A percentile compares a stretch with the other conserved stretches of the same genome.
These are phyloP conservation scores for Nicotiana otophora DNA, from an alignment of 257 asterid genomes.

Conservation along the genomic window DNA sequence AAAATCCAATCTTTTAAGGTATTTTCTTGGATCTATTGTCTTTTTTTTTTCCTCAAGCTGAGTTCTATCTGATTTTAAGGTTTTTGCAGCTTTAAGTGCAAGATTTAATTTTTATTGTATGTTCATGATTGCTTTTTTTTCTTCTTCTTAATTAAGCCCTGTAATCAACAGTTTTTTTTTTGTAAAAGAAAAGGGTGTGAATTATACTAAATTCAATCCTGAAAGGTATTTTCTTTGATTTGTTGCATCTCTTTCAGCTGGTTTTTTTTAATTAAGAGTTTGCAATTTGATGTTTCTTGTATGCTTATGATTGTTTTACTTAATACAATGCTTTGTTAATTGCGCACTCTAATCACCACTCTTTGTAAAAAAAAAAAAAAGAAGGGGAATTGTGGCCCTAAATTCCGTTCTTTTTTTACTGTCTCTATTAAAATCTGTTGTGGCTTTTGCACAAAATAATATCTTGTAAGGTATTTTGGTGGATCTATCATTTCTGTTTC, in stretches of 20 bases:
- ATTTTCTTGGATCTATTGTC: not conserved
- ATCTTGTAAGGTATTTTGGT: not conserved
- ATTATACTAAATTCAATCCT: not conserved
- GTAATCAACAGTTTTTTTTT: not conserved
- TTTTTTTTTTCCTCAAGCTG: no score
- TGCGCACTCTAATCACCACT: not conserved
- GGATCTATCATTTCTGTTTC: not conserved
- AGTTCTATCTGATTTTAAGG: not conserved
- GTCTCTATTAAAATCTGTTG: not conserved
- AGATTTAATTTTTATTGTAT: not conserved
- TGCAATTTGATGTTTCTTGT: no score
- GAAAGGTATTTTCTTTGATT: not conserved
- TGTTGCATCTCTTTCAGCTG: not conserved
- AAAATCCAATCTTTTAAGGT: conserved; percentile 3
- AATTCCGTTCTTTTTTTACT: not conserved
- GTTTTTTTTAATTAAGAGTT: no score
- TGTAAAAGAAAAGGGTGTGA: not conserved
- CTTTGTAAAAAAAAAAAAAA: no score
- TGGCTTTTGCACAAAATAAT: not conserved
- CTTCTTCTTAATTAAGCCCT: not conserved
- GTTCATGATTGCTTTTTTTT: not conserved
- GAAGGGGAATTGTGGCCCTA: not conserved
- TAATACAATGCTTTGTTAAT: not conserved
- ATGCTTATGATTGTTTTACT: not conserved
- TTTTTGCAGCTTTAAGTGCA: not conserved